Evolutionary conservation across 345 rosid genomes (phyloP).

Genomic region (Streptanthus diversifolius): DNA sequence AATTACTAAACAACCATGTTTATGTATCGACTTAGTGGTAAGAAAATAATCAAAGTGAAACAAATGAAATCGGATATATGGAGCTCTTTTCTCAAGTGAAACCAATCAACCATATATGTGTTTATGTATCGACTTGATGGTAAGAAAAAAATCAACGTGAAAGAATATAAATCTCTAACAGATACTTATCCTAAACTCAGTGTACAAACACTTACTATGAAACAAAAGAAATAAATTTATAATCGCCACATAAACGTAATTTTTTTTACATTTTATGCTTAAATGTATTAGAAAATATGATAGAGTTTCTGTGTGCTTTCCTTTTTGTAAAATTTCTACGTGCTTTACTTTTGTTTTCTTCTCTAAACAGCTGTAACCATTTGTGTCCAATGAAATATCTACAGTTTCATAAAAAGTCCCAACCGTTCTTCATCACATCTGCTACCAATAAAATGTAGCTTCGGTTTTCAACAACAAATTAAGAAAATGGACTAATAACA

Average conservation of each 20-base stretch:
- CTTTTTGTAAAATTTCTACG: background rate
- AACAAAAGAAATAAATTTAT: background rate
- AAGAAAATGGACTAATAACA: background rate
- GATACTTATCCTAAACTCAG: background rate
- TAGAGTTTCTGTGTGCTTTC: conserved; percentile 6
- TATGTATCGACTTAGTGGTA: background rate
- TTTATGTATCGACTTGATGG: no score
- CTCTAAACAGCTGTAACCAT: conserved; percentile 30
- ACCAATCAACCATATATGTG: no score
- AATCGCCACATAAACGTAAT: background rate
- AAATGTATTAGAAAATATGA: background rate
- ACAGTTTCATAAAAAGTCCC: conserved; percentile 27
- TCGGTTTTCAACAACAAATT: conserved; percentile 13
- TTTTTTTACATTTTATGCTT: background rate
- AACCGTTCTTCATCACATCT: conserved; percentile 20
- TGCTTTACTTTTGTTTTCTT: background rate
- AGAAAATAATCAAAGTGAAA: background rate
- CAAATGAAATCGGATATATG: background rate
- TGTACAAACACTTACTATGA: background rate
- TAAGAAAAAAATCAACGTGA: no score
- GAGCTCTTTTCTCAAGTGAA: background rate
- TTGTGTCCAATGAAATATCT: conserved; percentile 20
- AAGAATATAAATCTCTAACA: no score
- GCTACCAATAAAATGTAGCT: conserved; percentile 3
- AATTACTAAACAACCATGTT: background rate